Conservation (phyloP, 2,329 filamentous ascomycete genomes). For the Polychaeton citri region DNA sequence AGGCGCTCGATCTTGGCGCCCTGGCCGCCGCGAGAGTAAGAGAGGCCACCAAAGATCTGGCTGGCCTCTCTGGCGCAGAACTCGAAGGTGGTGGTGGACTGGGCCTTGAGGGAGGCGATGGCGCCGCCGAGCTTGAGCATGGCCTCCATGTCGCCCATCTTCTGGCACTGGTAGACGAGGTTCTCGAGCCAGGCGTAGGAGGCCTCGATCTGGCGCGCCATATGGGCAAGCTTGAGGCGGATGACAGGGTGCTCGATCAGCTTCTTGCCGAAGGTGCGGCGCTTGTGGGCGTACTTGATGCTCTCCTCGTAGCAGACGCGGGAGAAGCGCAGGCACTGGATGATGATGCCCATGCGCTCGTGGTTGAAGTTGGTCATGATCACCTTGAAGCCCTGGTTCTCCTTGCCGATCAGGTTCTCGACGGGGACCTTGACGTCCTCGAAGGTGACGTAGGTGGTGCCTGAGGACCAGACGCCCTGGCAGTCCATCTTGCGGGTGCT, state of each 20-base stretch:
- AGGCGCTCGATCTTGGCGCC: conserved; percentile 89
- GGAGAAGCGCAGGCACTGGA: conserved; percentile 89
- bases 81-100: conserved; percentile 87
- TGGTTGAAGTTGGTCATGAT: conserved; percentile 99
- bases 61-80: conserved; percentile 93
- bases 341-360: conserved; percentile 96
- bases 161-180: conserved; percentile 80
- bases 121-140: conserved; percentile 92
- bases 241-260: conserved; percentile 96
- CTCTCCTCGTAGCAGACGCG: conserved; percentile 96
- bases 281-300: conserved; percentile 94
- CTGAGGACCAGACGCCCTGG: conserved; percentile 90
- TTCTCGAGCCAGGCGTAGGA: conserved; percentile 97
- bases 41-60: conserved; percentile 93
- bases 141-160: conserved; percentile 87
- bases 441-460: conserved; percentile 95
- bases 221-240: conserved; percentile 92
- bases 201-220: conserved; percentile 95
- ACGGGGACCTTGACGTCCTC: conserved; percentile 99
- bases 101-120: conserved; percentile 87
- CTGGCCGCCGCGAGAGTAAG: conserved; percentile 85
- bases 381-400: conserved; percentile 96
- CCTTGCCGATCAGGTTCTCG: conserved; percentile 96
- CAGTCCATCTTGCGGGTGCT: conserved; percentile 94
- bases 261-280: conserved; percentile 88